Conservation (phyloP, 108 stramenopile genomes). For the Fistulifera pelliculosa region DNA sequence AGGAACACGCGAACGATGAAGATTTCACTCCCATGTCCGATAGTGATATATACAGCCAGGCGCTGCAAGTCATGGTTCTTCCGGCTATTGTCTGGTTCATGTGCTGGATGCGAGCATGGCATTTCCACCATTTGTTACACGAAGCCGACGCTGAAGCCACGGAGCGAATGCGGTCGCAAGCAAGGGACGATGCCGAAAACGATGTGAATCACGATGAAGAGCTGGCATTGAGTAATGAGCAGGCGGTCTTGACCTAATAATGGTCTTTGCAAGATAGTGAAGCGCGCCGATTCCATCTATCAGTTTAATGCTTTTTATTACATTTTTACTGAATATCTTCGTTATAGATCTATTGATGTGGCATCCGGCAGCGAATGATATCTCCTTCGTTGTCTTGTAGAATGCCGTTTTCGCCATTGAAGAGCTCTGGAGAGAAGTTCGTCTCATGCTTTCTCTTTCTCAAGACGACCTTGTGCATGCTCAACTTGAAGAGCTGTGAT, state of each 20-base stretch:
- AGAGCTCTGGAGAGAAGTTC: neutral
- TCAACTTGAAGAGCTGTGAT: too few relatives aligned
- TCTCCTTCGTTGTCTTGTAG: neutral
- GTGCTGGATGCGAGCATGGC: slow-evolving; percentile 59
- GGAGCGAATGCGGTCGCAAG: slow-evolving; percentile 33
- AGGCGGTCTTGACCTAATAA: too few relatives aligned
- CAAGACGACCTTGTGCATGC: too few relatives aligned
- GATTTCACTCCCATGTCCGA: slow-evolving; percentile 8
- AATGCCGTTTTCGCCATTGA: neutral
- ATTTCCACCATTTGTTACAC: slow-evolving; percentile 54
- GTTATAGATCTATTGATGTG: too few relatives aligned
- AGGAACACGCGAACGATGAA: neutral
- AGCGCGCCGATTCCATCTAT: too few relatives aligned
- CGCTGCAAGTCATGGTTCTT: slow-evolving; percentile 50
- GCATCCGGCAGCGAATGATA: neutral
- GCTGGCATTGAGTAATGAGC: too few relatives aligned
- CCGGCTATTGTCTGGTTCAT: slow-evolving; percentile 64
- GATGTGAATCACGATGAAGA: too few relatives aligned
- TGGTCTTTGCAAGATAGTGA: too few relatives aligned
- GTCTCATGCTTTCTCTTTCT: too few relatives aligned
- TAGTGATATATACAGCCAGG: slow-evolving; percentile 33
- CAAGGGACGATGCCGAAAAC: too few relatives aligned
- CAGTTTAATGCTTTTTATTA: too few relatives aligned
- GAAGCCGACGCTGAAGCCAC: slow-evolving; percentile 74
- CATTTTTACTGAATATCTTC: too few relatives aligned